Conservation (phyloP, 164 flowering plant genomes). For the Stephania yunnanensis region DNA sequence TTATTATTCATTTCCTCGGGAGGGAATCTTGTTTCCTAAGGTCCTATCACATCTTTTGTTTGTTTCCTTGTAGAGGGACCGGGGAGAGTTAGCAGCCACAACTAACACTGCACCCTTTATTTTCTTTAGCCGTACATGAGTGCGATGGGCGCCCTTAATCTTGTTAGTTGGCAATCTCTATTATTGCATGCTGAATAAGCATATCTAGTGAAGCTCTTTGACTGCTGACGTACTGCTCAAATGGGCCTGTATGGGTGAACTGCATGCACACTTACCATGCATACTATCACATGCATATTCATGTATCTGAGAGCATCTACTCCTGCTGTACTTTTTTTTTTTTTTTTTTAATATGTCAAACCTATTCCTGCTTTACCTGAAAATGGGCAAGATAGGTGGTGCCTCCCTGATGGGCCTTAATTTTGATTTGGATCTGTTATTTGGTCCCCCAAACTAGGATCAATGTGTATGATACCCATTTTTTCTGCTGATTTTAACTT, state of each 20-base stretch:
- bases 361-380: neutral
- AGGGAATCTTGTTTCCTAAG: neutral
- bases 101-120: neutral
- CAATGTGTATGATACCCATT: neutral
- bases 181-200: neutral
- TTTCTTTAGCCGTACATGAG: constrained; percentile 2
- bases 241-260: neutral
- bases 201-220: neutral
- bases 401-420: neutral
- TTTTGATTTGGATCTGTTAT: neutral
- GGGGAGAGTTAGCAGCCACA: neutral
- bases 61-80: neutral
- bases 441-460: neutral
- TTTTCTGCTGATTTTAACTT: neutral
- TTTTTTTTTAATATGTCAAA: too few species aligned
- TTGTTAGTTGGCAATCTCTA: neutral
- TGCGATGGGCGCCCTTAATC: constrained; percentile 2
- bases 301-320: neutral
- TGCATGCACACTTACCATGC: neutral
- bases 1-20: constrained; percentile 3
- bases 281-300: neutral
- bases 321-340: neutral
- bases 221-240: neutral
- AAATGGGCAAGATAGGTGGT: neutral
- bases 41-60: constrained; percentile 10